These are phyloP conservation scores for Blastobotrys arbuscula DNA, from an alignment of 1,139 yeast genomes.

Conservation along the genomic window DNA sequence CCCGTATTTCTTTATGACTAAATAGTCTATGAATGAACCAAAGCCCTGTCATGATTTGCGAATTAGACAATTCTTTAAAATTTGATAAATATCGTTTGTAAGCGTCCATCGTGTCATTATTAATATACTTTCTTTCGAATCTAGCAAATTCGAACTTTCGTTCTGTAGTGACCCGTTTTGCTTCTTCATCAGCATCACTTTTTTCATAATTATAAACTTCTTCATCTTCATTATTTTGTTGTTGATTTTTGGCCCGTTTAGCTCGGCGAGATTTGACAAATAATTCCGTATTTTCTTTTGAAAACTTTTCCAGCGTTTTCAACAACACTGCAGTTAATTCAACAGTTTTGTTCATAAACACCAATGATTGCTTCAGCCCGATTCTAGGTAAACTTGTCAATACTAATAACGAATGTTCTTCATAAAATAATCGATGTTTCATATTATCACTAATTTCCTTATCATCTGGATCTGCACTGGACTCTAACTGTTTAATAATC, in stretches of 20 bases:
- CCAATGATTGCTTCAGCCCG: constrained; percentile 61
- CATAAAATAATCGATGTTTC: constrained; percentile 55
- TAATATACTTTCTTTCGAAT: constrained; percentile 38
- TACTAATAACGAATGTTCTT: constrained; percentile 55
- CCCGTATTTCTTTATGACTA: constrained; percentile 54
- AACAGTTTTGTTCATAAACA: constrained; percentile 55
- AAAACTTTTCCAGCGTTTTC: constrained; percentile 61
- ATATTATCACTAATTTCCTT: constrained; percentile 46
- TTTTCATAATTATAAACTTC: constrained; percentile 38
- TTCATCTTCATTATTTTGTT: constrained; percentile 38
- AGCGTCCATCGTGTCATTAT: constrained; percentile 42
- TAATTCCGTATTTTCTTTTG: constrained; percentile 55
- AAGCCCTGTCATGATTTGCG: constrained; percentile 45
- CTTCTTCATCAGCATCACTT: constrained; percentile 36
- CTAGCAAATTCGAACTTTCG: constrained; percentile 47
- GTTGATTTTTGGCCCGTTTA: constrained; percentile 22
- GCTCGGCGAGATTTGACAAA: constrained; percentile 48
- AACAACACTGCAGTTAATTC: constrained; percentile 63
- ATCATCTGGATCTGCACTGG: constrained; percentile 36
- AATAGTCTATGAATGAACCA: constrained; percentile 69
- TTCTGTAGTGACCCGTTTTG: constrained; percentile 40
- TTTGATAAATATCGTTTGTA: constrained; percentile 48
- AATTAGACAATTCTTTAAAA: constrained; percentile 56
- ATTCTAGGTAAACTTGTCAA: constrained; percentile 57
- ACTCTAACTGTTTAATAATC: constrained; percentile 48